A percentile compares a stretch with the other conserved stretches of the same genome.
Conservation (phyloP, 352 stramenopile species). For the Thalassiosira pacifica region DNA sequence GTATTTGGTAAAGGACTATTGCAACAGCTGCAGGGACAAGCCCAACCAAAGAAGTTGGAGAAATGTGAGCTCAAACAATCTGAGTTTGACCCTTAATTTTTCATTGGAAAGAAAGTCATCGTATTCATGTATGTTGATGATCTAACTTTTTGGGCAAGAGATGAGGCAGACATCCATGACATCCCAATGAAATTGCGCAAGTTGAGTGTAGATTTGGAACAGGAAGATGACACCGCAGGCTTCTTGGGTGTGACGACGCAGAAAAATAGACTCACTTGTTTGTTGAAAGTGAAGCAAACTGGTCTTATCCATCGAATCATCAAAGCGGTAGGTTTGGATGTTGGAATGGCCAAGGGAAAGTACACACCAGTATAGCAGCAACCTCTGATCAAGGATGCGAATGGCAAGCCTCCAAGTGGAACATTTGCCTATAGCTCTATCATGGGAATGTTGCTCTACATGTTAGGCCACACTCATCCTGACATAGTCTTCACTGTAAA, state of each 20-base stretch:
- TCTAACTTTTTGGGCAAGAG: conserved; percentile 12
- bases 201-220: not conserved
- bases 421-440: no score
- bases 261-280: not conserved
- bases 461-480: no score
- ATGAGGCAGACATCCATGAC: not conserved
- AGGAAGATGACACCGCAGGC: conserved; percentile 28
- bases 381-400: conserved; percentile 13
- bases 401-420: no score
- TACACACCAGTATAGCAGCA: conserved; percentile 1
- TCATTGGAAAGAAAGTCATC: conserved; percentile 1
- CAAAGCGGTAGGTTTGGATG: conserved; percentile 12
- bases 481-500: no score
- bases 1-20: no score
- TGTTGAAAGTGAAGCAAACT: conserved; percentile 18
- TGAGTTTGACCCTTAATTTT: not conserved
- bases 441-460: no score
- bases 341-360: not conserved
- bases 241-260: conserved; percentile 60
- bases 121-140: conserved; percentile 16
- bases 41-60: not conserved
- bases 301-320: conserved; percentile 8
- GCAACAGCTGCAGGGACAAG: no score
- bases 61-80: conserved; percentile 1
- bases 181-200: not conserved